Percentiles rank a stretch among this genome's conserved stretches.
Conservation (phyloP, 2,329 filamentous ascomycete genomes). For the Colletotrichum aenigma region DNA sequence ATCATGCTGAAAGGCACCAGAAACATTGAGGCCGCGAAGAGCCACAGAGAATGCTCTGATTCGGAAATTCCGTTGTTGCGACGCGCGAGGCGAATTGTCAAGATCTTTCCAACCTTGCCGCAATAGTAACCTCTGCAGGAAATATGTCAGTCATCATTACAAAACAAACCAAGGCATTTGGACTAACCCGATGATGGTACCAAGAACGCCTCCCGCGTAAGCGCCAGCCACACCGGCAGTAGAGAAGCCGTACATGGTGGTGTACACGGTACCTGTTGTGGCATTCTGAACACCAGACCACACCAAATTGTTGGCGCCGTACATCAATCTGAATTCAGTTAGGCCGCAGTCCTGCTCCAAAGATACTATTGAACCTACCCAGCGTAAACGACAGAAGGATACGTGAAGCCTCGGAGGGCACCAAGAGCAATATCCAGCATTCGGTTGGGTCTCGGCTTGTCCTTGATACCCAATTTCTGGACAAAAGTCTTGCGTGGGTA, state of each 20-base stretch:
- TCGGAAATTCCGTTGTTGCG: conserved; percentile 45
- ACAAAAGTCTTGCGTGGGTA: conserved; percentile 39
- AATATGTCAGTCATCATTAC: neutral
- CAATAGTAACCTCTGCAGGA: conserved; percentile 27
- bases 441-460: conserved; percentile 41
- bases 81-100: conserved; percentile 40
- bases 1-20: conserved; percentile 45
- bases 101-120: conserved; percentile 39
- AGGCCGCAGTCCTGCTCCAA: neutral
- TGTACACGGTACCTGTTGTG: conserved; percentile 34
- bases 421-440: conserved; percentile 38
- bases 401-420: conserved; percentile 32
- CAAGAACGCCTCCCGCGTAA: conserved; percentile 37
- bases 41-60: conserved; percentile 45
- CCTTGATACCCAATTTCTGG: conserved; percentile 33
- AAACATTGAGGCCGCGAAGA: conserved; percentile 28
- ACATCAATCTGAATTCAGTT: conserved; percentile 26
- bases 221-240: conserved; percentile 24
- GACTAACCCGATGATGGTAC: conserved; percentile 41
- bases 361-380: conserved; percentile 27
- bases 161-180: neutral
- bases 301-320: conserved; percentile 34
- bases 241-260: conserved; percentile 31
- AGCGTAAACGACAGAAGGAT: conserved; percentile 38
- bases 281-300: conserved; percentile 35